Conservation (phyloP, 805 yeast species). For the Wickerhamomyces canadensis region DNA sequence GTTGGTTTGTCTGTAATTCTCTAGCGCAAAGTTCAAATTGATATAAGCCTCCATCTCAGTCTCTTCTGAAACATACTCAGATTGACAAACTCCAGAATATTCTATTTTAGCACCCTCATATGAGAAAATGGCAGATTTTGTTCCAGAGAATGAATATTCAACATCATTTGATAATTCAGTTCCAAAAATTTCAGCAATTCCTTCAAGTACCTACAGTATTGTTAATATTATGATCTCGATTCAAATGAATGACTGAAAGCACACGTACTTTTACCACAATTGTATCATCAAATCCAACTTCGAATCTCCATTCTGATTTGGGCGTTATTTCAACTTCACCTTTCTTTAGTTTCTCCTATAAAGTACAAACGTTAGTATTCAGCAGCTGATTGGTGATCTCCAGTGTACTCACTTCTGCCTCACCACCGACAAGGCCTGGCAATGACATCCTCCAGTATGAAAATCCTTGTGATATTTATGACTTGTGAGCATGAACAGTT, state of each 20-base stretch:
- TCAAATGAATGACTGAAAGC: no score
- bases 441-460: constrained; percentile 7
- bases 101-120: constrained; percentile 58
- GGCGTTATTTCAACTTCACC: constrained; percentile 22
- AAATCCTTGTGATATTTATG: no score
- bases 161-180: constrained; percentile 79
- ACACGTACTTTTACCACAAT: constrained; percentile 41
- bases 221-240: constrained; percentile 2
- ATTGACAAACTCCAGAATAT: constrained; percentile 33
- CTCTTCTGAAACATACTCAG: constrained; percentile 68
- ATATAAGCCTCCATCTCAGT: constrained; percentile 58
- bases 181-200: constrained; percentile 88
- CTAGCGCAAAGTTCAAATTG: constrained; percentile 73
- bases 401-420: constrained; percentile 3
- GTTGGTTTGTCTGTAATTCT: constrained; percentile 37
- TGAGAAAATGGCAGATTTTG: constrained; percentile 50
- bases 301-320: constrained; percentile 71
- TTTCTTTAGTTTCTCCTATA: constrained; percentile 3
- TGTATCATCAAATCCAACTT: constrained; percentile 47
- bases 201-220: constrained; percentile 37
- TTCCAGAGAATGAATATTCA: constrained; percentile 52
- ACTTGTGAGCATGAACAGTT: no score
- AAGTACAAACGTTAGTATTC: constrained; percentile 5
- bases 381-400: neutral
- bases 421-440: constrained; percentile 9